phyloP scores from a whole-genome alignment of 2,329 filamentous ascomycete genomes.

The Cladophialophora exuberans region DNA sequence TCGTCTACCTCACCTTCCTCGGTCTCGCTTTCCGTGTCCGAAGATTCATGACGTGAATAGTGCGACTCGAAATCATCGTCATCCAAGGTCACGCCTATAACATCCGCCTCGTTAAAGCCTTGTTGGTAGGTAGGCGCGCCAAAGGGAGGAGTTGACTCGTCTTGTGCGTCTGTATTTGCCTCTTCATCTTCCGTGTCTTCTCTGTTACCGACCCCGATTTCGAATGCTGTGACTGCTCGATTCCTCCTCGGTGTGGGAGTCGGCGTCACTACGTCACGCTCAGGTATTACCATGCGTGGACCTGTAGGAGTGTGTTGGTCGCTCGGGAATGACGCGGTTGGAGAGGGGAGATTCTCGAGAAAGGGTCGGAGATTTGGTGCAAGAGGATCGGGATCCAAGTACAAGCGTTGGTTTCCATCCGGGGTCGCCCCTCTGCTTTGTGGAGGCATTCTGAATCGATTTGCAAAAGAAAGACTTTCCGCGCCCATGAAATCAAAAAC shows the following conservation, averaged over 20 bases:
- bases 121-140: too few species aligned
- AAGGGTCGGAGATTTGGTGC: slow-evolving; percentile 30
- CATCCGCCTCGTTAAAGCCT: slow-evolving; percentile 21
- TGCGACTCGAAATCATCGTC: slow-evolving; percentile 52
- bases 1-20: slow-evolving; percentile 25
- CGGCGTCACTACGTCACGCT: slow-evolving; percentile 19
- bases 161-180: neutral
- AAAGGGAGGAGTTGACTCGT: neutral
- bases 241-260: slow-evolving; percentile 13
- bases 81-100: slow-evolving; percentile 35
- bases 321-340: slow-evolving; percentile 20
- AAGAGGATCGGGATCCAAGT: slow-evolving; percentile 17
- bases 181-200: slow-evolving; percentile 16
- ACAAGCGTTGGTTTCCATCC: slow-evolving; percentile 11
- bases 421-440: slow-evolving; percentile 30
- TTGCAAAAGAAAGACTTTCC: neutral
- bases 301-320: slow-evolving; percentile 29
- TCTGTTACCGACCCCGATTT: slow-evolving; percentile 18
- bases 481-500: neutral
- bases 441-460: slow-evolving; percentile 23
- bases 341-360: slow-evolving; percentile 32
- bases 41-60: slow-evolving; percentile 46
- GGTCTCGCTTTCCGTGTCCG: slow-evolving; percentile 37
- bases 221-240: slow-evolving; percentile 22
- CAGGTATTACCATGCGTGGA: slow-evolving; percentile 21